Evolutionary conservation across 805 yeast genomes (phyloP).

Genomic region (Huiozyma naganishii): DNA sequence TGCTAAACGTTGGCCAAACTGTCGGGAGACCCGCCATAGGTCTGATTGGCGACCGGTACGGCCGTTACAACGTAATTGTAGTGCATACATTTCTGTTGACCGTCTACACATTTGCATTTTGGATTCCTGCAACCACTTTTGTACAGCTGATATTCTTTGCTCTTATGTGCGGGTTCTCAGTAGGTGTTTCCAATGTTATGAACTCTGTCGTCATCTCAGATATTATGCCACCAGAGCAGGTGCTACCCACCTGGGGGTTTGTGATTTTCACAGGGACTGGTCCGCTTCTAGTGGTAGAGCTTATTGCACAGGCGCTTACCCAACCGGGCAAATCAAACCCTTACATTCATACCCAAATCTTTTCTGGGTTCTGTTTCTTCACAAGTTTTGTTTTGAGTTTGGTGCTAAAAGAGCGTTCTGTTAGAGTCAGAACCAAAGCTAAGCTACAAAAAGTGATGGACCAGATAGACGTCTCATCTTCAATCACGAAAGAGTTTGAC

Average conservation of each 20-base stretch:
- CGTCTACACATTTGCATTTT: slow-evolving; percentile 33
- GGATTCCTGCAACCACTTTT: slow-evolving; percentile 39
- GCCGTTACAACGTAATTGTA: slow-evolving; percentile 38
- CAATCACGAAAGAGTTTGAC: too few species aligned
- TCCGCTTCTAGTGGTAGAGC: slow-evolving; percentile 37
- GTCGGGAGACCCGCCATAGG: slow-evolving; percentile 44
- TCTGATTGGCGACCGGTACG: slow-evolving; percentile 33
- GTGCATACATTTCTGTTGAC: slow-evolving; percentile 27
- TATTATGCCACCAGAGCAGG: slow-evolving; percentile 28
- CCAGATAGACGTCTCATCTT: too few species aligned
- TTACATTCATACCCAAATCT: slow-evolving; percentile 48
- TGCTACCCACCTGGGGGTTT: slow-evolving; percentile 32
- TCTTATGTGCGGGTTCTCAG: slow-evolving; percentile 33
- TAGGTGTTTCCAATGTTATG: slow-evolving; percentile 38
- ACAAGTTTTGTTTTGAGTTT: slow-evolving; percentile 33
- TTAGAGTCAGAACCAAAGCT: slow-evolving; percentile 14
- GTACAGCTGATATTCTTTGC: slow-evolving; percentile 33
- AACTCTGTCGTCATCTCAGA: slow-evolving; percentile 34
- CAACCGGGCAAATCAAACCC: slow-evolving; percentile 30
- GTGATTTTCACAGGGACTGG: slow-evolving; percentile 25
- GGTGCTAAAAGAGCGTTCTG: slow-evolving; percentile 39
- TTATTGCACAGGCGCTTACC: slow-evolving; percentile 42
- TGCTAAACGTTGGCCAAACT: slow-evolving; percentile 36
- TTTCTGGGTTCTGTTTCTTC: slow-evolving; percentile 43
- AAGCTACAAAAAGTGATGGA: slow-evolving; percentile 5